Base-by-base conservation (phyloP, 1,284 basidiomycete genomes). In the Amylostereum areolatum region DNA sequence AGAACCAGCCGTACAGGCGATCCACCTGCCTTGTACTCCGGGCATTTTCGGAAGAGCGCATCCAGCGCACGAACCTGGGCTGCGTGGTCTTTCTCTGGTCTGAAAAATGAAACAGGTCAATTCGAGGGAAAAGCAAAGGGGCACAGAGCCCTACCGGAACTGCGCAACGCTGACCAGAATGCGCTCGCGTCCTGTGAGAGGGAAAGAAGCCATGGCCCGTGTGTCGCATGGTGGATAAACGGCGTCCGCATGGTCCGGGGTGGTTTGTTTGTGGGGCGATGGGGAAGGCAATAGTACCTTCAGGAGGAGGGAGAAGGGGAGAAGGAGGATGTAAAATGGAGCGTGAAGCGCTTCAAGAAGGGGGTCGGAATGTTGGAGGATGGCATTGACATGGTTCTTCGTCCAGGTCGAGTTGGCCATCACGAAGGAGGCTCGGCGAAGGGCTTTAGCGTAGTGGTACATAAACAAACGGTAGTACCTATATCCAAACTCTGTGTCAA, bases 381-480 rank as follows among this genome's bases (percentile, higher is more conserved):
- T 81, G 2, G 77, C 72, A 57, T 88, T 77, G 55, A 99, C 73
- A 62, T 99, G 97, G 36, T 77, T 78, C 57, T 85, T 82, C 1
- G 97, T 99, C 96, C 97, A 99, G 0, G 88, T 86, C 1, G 93
- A 97, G 67, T 99, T 99, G 56, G 87, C 93, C 85, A 97, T 94
- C 44, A 88, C 55, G 66, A 89, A 92, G 55, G 83, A 80, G 1
- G 92, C 85, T 45, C 77, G 77, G 27, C 81, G 75, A 18, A 99
- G 81, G 10, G 86, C 86, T 10, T 76, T 67, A 0, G 88, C 73
- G 66, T 99, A 99, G 46, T 86, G 74, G 52, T 80, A 77, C 71
- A 95, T 94, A 66, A 94, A 93, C 12, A 93, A 55, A 35, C 82
- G 80, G 66, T 99, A 99, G 68, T 99, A 98, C 12, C 90, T 92